A percentile compares a stretch with the other conserved stretches of the same genome.
These are phyloP conservation scores for Ascodesmis nigricans DNA, from an alignment of 495 filamentous ascomycete species.

Conservation along the genomic window DNA sequence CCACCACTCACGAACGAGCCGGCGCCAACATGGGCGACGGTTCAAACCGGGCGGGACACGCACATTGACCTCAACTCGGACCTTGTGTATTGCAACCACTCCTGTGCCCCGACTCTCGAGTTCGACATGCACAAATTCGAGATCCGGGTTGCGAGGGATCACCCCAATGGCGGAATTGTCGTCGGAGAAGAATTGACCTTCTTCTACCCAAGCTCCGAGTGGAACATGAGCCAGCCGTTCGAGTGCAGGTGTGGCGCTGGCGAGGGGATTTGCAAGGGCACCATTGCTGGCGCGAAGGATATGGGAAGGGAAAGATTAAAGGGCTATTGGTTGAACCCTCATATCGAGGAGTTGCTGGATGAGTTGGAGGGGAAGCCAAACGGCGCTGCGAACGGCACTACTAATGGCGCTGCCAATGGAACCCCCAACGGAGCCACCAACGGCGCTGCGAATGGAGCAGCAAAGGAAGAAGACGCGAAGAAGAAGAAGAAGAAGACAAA, in stretches of 20 bases:
- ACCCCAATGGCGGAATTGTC: slow-evolving; percentile 22
- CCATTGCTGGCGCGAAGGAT: slow-evolving; percentile 32
- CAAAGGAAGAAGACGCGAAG: too few relatives aligned
- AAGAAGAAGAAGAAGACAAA: too few relatives aligned
- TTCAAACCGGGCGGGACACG: slow-evolving; percentile 37
- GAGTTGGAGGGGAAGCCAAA: slow-evolving; percentile 13
- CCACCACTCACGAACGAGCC: slow-evolving; percentile 33
- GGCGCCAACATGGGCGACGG: slow-evolving; percentile 38
- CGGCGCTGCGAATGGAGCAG: background rate
- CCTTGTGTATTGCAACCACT: slow-evolving; percentile 55
- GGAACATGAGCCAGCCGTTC: slow-evolving; percentile 53
- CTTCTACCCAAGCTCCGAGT: slow-evolving; percentile 62
- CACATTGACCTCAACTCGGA: slow-evolving; percentile 59
- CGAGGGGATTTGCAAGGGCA: slow-evolving; percentile 30
- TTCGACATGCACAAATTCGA: slow-evolving; percentile 46
- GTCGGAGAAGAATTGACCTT: slow-evolving; percentile 46
- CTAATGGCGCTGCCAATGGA: background rate
- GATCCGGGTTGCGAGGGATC: slow-evolving; percentile 36
- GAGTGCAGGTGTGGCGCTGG: slow-evolving; percentile 37
- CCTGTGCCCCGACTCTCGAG: slow-evolving; percentile 42
- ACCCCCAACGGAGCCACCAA: background rate
- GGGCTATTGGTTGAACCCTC: slow-evolving; percentile 32
- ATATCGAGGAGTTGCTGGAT: slow-evolving; percentile 31
- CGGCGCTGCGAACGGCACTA: background rate
- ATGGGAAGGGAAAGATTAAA: slow-evolving; percentile 28